These are phyloP conservation scores for Acacia confusa DNA, from an alignment of 306 rosid genomes.

Conservation along the genomic window DNA sequence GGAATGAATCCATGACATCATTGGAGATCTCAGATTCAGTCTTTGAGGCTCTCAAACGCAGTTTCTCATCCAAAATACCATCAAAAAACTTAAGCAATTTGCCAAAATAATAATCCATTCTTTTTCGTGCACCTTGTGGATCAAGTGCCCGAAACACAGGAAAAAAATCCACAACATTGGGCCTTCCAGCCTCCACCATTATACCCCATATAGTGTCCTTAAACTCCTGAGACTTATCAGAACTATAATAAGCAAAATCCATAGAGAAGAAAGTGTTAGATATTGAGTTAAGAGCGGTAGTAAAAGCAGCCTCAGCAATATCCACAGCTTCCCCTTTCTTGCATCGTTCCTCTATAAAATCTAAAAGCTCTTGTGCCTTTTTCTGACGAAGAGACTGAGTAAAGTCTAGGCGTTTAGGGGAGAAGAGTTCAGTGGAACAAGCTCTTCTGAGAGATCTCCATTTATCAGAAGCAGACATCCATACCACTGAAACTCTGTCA, in stretches of 20 bases:
- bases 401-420: constrained; percentile 29
- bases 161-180: constrained; percentile 29
- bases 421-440: constrained; percentile 32
- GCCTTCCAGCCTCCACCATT: constrained; percentile 29
- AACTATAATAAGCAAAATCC: constrained; percentile 39
- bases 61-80: constrained; percentile 13
- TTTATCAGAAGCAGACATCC: constrained; percentile 30
- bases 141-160: not conserved
- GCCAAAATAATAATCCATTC: not conserved
- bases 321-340: constrained; percentile 30
- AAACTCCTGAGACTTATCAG: constrained; percentile 36
- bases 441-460: constrained; percentile 46
- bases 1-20: constrained; percentile 28
- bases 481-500: constrained; percentile 15
- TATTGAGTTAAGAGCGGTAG: constrained; percentile 34
- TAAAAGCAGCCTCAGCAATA: constrained; percentile 35
- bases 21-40: not conserved
- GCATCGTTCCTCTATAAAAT: not conserved
- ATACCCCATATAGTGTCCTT: not conserved
- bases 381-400: constrained; percentile 34
- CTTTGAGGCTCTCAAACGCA: not conserved
- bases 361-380: constrained; percentile 28
- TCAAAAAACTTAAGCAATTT: not conserved
- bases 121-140: not conserved
- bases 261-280: constrained; percentile 45